phyloP scores from a whole-genome alignment of 75 land plant genomes.

The Sequoia sempervirens region DNA sequence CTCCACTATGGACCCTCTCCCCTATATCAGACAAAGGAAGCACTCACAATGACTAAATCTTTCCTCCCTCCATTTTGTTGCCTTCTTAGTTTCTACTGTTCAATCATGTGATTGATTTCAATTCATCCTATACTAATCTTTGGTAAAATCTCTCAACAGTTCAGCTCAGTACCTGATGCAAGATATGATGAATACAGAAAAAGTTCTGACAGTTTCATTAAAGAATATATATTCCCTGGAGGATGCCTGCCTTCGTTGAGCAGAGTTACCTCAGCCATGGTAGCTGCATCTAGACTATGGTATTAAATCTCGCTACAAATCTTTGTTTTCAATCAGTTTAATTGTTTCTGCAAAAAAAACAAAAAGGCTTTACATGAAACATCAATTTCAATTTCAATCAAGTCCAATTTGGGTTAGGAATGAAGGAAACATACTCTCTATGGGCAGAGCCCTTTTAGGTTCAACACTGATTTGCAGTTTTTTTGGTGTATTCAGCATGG shows the following conservation, averaged over 20 bases:
- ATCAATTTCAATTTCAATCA: not conserved
- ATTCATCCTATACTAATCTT: not conserved
- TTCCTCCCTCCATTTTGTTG: not conserved
- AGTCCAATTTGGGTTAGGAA: not conserved
- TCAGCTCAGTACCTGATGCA: slow-evolving; percentile 40
- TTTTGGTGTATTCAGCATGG: slow-evolving; percentile 49
- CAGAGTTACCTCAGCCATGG: slow-evolving; percentile 32
- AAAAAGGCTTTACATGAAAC: not conserved
- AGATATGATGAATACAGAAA: slow-evolving; percentile 41
- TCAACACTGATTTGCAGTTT: not conserved
- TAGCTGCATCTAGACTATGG: slow-evolving; percentile 35
- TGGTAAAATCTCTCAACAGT: slow-evolving; percentile 13
- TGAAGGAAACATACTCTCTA: not conserved
- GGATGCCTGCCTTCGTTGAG: slow-evolving; percentile 44
- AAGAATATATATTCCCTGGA: slow-evolving; percentile 54
- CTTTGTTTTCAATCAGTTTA: no score
- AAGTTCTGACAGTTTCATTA: slow-evolving; percentile 53
- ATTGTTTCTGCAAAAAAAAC: no score
- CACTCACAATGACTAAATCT: not conserved
- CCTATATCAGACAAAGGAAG: no score
- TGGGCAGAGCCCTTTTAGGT: not conserved
- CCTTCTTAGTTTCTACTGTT: not conserved
- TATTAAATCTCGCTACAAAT: not conserved
- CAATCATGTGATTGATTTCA: not conserved
- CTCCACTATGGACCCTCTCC: no score